Conservation (phyloP, 345 rosid species). For the Lumnitzera littorea region DNA sequence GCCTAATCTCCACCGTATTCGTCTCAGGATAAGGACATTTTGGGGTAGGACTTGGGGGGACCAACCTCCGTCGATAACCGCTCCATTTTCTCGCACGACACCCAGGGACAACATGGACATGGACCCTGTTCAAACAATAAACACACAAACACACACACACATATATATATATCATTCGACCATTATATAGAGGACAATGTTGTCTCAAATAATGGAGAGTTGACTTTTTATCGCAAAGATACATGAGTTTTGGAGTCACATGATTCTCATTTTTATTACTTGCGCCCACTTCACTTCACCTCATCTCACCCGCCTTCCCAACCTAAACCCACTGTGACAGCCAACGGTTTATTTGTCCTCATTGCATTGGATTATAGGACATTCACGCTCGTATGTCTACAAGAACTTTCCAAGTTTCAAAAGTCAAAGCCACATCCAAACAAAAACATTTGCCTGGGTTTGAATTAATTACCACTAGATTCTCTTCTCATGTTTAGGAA, state of each 20-base stretch:
- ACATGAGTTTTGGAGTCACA: conserved; percentile 7
- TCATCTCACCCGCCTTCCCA: conserved; percentile 9
- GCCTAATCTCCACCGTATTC: no score
- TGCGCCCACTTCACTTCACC: conserved; percentile 16
- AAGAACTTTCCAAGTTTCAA: neutral
- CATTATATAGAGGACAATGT: conserved; percentile 2
- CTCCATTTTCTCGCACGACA: conserved; percentile 26
- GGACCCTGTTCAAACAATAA: neutral
- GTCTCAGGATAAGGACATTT: no score
- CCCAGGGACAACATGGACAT: neutral
- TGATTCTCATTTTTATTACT: conserved; percentile 1
- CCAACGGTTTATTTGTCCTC: conserved; percentile 32
- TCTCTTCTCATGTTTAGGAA: no score
- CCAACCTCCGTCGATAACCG: no score
- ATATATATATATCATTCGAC: conserved; percentile 15
- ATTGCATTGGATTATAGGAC: conserved; percentile 6
- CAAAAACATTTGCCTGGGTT: conserved; percentile 42
- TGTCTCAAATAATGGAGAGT: conserved; percentile 26
- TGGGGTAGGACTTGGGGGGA: no score
- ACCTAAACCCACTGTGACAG: conserved; percentile 61
- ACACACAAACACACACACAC: neutral
- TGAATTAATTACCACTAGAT: conserved; percentile 28
- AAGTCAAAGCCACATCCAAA: conserved; percentile 64
- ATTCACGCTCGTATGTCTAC: no score
- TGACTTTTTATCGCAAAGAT: conserved; percentile 33